Conservation (phyloP, 2,329 filamentous ascomycete genomes). For the Aspergillus sp. region DNA sequence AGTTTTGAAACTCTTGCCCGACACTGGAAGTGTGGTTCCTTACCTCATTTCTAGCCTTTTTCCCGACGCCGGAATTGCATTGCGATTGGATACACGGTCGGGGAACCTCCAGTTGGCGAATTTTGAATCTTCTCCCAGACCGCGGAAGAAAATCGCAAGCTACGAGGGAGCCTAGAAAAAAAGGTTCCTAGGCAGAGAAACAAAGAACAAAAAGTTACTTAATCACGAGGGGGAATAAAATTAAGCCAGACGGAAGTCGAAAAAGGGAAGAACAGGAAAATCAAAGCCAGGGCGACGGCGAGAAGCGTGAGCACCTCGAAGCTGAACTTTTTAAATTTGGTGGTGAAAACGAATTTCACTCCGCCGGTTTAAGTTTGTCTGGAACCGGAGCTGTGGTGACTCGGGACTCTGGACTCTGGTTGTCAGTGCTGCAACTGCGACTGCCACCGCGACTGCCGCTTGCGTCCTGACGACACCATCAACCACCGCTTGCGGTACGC, state of each 20-base stretch:
- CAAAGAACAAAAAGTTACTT: conserved; percentile 5
- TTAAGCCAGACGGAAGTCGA: background rate
- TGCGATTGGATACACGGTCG: conserved; percentile 9
- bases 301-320: background rate
- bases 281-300: background rate
- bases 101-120: conserved; percentile 10
- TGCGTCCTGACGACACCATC: conserved; percentile 38
- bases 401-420: background rate
- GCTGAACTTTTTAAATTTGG: conserved; percentile 3
- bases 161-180: background rate
- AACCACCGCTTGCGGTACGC: conserved; percentile 28
- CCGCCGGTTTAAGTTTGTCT: conserved; percentile 28
- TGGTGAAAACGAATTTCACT: conserved; percentile 8
- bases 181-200: conserved; percentile 2
- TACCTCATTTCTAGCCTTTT: conserved; percentile 4
- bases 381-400: conserved; percentile 19
- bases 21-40: conserved; percentile 1
- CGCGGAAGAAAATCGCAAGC: background rate
- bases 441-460: conserved; percentile 28
- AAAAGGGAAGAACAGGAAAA: background rate
- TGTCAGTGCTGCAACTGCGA: background rate
- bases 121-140: conserved; percentile 3
- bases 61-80: background rate
- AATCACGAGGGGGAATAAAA: background rate
- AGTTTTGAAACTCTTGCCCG: conserved; percentile 12